Evolutionary conservation across 2,329 filamentous ascomycete genomes (phyloP).

Genomic region (Coniosporium tulheliwenetii): DNA sequence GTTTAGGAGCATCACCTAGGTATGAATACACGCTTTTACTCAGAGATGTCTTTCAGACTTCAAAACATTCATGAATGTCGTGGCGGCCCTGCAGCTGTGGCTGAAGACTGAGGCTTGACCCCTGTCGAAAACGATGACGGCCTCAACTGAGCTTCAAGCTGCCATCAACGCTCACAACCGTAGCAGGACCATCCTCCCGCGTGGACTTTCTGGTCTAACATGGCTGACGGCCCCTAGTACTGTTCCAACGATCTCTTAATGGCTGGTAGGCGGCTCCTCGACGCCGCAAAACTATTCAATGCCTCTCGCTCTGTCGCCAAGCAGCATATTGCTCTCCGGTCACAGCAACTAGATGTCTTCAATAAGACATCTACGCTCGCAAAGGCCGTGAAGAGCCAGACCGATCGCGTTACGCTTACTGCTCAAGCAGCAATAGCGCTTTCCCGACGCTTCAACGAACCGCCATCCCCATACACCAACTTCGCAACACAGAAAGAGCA

Average conservation of each 20-base stretch:
- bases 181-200: too few species aligned
- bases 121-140: too few species aligned
- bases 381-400: conserved; percentile 45
- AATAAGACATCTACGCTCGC: conserved; percentile 49
- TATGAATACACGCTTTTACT: too few species aligned
- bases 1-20: too few species aligned
- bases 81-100: too few species aligned
- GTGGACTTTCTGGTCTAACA: too few species aligned
- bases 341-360: conserved; percentile 46
- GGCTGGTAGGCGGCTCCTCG: conserved; percentile 35
- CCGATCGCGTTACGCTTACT: conserved; percentile 44
- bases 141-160: too few species aligned
- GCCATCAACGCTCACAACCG: too few species aligned
- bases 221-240: too few species aligned
- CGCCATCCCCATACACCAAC: conserved; percentile 17
- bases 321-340: conserved; percentile 42
- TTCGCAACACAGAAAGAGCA: neutral
- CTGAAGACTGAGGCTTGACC: too few species aligned
- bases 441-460: conserved; percentile 40
- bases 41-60: too few species aligned
- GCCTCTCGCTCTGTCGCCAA: conserved; percentile 28
- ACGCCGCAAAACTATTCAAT: conserved; percentile 34
- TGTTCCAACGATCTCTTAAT: conserved; percentile 15
- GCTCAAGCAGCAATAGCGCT: conserved; percentile 44
- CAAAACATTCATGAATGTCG: too few species aligned